Evolutionary conservation across 2,329 filamentous ascomycete genomes (phyloP), one percentile per base, ranked within the genome.

Genomic region (Biscogniauxia mediterranea): DNA sequence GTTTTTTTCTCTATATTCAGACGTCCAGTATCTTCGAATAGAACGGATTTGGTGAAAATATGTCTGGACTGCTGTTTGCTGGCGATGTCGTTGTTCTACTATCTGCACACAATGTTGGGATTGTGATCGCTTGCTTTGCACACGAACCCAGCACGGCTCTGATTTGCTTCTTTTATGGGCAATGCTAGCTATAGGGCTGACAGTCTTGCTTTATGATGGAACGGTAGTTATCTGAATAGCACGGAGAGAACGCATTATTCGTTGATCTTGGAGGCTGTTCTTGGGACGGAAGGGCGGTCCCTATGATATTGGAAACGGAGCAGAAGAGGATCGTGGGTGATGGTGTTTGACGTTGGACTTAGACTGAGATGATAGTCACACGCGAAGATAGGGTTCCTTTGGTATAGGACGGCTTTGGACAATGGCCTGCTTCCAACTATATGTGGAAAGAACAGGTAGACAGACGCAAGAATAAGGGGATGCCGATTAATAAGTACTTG

Each of bases 11-110:
- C 49, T 28, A n/a, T n/a, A 9, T 15, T 59, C 62, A 25, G 58
- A 46, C 11, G 50, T 59, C 17, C 57, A 61, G 49, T 67, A 63
- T 21, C 58, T 61, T 3, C 65, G 56, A 42, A 62, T 46, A 17
- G 53, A 59, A 50, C 49, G 57, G 32, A 64, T 11, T 49, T 61
- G 59, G 11, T 62, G 46, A 55, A 59, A 56, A 55, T 62, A 66
- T 17, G 60, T 32, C 25, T 54, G 60, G n/a, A 55, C 20, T 23
- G 57, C 49, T 32, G 55, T 23, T 13, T 53, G 60, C 46, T 63
- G 38, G 15, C 49, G 55, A 21, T 54, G 20, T 15, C 21, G 21
- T n/a, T 50, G 15, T 9, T 42, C 58, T 28, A 32, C 20, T 6
- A 52, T 42, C 50, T 63, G 60, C 56, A 54, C 46, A 54, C 23